A percentile compares a stretch with the other conserved stretches of the same genome.
These are phyloP conservation scores for Fomitopsis serialis DNA, from an alignment of 768 basidiomycete species.

Conservation along the genomic window DNA sequence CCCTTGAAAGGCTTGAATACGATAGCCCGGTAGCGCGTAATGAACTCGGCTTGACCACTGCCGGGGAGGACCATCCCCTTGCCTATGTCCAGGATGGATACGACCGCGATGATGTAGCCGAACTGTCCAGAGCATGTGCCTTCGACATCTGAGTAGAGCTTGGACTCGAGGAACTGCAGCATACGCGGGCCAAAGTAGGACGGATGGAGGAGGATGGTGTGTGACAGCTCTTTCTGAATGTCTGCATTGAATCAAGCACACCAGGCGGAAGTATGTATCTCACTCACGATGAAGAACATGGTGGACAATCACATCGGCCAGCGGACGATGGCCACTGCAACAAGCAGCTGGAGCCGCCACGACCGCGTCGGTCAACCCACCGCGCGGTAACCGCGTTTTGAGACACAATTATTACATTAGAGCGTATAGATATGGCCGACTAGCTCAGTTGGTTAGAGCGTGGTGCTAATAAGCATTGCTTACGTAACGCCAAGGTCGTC, in stretches of 20 bases:
- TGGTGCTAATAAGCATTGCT: conserved; percentile 1
- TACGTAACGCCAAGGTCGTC: conserved; percentile 2
- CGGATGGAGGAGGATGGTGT: conserved; percentile 94
- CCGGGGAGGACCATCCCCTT: conserved; percentile 90
- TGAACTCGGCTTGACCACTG: conserved; percentile 94
- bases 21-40: conserved; percentile 90
- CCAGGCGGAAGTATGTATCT: neutral
- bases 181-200: conserved; percentile 98
- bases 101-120: conserved; percentile 91
- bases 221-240: conserved; percentile 88
- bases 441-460: conserved; percentile 5
- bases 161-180: conserved; percentile 87
- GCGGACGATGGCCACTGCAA: too few species aligned
- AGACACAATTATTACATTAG: neutral
- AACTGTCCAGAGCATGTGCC: conserved; percentile 95
- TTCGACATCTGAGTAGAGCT: conserved; percentile 94
- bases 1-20: conserved; percentile 99
- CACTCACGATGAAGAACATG: conserved; percentile 25
- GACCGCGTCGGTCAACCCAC: too few species aligned
- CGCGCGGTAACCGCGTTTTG: too few species aligned
- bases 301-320: neutral
- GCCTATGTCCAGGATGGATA: conserved; percentile 86
- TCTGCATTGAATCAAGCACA: neutral
- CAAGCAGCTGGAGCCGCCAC: too few species aligned
- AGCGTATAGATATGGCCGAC: neutral